phyloP scores from a whole-genome alignment of 257 asterid genomes.

The Hygrophila difformis region DNA sequence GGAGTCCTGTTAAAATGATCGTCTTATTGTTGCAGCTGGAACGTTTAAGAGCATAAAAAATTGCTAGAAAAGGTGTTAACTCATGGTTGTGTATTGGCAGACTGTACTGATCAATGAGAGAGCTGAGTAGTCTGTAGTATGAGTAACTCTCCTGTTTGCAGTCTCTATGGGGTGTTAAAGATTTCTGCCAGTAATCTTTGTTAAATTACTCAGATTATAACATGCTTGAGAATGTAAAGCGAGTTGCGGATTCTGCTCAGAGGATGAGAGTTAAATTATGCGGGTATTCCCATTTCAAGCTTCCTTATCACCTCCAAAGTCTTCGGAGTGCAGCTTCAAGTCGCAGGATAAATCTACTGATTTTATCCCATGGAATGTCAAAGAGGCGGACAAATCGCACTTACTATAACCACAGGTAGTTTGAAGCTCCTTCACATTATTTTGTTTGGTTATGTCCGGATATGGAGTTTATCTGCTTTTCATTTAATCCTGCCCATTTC shows the following conservation, averaged over 20 bases:
- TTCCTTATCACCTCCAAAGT: slow-evolving; percentile 46
- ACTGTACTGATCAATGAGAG: too few relatives aligned
- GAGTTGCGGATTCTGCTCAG: slow-evolving; percentile 77
- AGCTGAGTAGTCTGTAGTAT: too few relatives aligned
- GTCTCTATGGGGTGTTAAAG: too few relatives aligned
- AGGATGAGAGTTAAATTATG: slow-evolving; percentile 54
- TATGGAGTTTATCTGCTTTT: neutral
- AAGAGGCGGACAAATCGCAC: slow-evolving; percentile 58
- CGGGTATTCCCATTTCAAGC: slow-evolving; percentile 33
- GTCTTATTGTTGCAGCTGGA: too few relatives aligned
- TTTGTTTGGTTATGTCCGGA: neutral
- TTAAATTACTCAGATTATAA: slow-evolving; percentile 41
- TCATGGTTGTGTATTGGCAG: too few relatives aligned
- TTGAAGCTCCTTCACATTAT: neutral
- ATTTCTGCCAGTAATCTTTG: too few relatives aligned
- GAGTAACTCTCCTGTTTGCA: too few relatives aligned
- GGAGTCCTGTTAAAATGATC: too few relatives aligned
- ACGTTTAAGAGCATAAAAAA: too few relatives aligned
- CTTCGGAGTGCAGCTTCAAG: slow-evolving; percentile 59
- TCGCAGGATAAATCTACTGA: slow-evolving; percentile 45
- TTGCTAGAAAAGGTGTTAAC: too few relatives aligned
- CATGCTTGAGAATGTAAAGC: slow-evolving; percentile 88
- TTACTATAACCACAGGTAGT: slow-evolving; percentile 45
- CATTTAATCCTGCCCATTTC: neutral
- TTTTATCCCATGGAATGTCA: slow-evolving; percentile 68